Evolutionary conservation across 768 basidiomycete species (phyloP).

Genomic region (Peribolospora baueri): DNA sequence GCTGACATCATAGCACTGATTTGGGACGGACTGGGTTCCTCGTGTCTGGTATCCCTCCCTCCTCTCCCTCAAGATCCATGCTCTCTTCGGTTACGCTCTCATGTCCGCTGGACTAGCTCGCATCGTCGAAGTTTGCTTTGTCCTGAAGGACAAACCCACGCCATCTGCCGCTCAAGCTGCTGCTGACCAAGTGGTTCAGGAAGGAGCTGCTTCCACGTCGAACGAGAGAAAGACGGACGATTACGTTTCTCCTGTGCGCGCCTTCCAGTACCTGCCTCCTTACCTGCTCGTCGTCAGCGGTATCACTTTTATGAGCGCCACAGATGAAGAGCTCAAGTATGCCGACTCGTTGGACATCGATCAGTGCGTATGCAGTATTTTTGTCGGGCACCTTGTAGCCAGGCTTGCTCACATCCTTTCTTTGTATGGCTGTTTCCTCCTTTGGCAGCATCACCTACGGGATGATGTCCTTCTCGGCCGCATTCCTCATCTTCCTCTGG

Average conservation of each 20-base stretch:
- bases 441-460: too few relatives aligned
- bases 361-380: too few relatives aligned
- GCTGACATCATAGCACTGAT: too few relatives aligned
- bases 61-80: conserved; percentile 36
- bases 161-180: conserved; percentile 1
- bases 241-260: conserved; percentile 23
- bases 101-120: conserved; percentile 60
- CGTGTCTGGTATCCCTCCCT: too few relatives aligned
- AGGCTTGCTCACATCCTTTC: too few relatives aligned
- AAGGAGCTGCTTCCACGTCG: background rate
- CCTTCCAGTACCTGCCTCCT: conserved; percentile 69
- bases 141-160: conserved; percentile 22
- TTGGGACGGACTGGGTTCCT: too few relatives aligned
- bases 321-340: conserved; percentile 60
- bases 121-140: conserved; percentile 62
- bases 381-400: too few relatives aligned
- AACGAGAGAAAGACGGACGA: background rate
- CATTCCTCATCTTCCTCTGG: too few relatives aligned
- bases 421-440: too few relatives aligned
- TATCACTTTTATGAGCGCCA: conserved; percentile 71
- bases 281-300: conserved; percentile 45
- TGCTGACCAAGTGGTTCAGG: background rate
- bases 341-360: too few relatives aligned
- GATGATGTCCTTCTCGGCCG: too few relatives aligned
- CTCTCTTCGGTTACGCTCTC: conserved; percentile 58